A percentile compares a stretch with the other conserved stretches of the same genome.
These are phyloP conservation scores for Lablab purpureus DNA, from an alignment of 306 rosid species.

Conservation along the genomic window DNA sequence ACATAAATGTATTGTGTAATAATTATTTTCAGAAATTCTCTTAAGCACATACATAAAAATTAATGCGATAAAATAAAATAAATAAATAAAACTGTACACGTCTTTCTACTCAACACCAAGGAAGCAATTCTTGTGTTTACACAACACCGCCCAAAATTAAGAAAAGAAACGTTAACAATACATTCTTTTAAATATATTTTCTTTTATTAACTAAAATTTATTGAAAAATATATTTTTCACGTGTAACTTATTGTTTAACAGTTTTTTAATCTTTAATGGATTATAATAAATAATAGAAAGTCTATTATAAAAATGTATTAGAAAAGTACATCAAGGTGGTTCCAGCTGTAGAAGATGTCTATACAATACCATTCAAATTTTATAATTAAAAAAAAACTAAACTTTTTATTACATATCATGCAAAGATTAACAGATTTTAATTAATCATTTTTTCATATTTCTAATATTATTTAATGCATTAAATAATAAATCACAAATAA, in stretches of 20 bases:
- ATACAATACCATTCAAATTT: no score
- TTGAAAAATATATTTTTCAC: background rate
- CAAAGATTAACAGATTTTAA: no score
- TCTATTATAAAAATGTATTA: no score
- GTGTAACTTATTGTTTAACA: background rate
- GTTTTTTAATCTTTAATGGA: background rate
- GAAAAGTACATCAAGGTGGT: no score
- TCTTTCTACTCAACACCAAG: background rate
- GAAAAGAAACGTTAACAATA: no score
- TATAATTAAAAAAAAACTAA: no score
- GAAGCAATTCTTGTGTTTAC: background rate
- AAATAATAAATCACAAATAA: background rate
- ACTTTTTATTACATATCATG: no score
- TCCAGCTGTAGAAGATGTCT: no score
- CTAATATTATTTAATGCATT: background rate
- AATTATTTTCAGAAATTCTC: background rate
- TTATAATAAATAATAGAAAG: background rate
- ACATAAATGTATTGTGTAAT: background rate
- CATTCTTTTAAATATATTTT: no score
- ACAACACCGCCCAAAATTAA: background rate
- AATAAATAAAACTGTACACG: background rate
- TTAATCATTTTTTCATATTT: no score
- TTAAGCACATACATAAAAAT: background rate
- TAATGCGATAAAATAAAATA: background rate
- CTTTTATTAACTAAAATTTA: background rate